A percentile compares a stretch with the other conserved stretches of the same genome.
phyloP scores from a whole-genome alignment of 768 basidiomycete species.

The Termitomyces bulborhizus region DNA sequence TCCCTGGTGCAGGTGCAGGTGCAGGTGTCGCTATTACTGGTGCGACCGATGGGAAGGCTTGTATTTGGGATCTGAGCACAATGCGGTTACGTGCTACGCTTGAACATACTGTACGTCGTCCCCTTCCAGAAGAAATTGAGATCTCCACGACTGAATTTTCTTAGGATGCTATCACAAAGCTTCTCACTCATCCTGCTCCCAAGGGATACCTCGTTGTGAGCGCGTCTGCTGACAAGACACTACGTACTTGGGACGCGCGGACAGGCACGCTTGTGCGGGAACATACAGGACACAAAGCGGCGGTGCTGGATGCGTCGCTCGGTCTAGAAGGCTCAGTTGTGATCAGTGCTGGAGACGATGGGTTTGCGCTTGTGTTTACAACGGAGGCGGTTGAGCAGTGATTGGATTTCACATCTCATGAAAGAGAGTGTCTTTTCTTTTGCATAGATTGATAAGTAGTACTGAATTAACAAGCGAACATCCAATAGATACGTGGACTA shows the following conservation, averaged over 20 bases:
- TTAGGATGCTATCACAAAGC: slow-evolving; percentile 83
- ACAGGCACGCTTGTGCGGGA: slow-evolving; percentile 72
- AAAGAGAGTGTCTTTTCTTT: neutral
- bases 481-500: too few relatives aligned
- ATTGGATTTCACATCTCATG: neutral
- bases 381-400: slow-evolving; percentile 42
- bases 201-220: slow-evolving; percentile 76
- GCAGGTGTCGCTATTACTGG: slow-evolving; percentile 74
- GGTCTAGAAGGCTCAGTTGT: slow-evolving; percentile 67
- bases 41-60: slow-evolving; percentile 90
- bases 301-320: slow-evolving; percentile 71
- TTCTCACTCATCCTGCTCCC: slow-evolving; percentile 70
- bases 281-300: slow-evolving; percentile 77
- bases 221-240: slow-evolving; percentile 78
- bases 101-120: slow-evolving; percentile 64
- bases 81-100: slow-evolving; percentile 80
- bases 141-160: neutral
- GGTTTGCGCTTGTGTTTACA: slow-evolving; percentile 75
- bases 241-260: slow-evolving; percentile 91
- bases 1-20: slow-evolving; percentile 47
- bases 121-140: neutral
- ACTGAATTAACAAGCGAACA: neutral
- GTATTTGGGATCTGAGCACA: slow-evolving; percentile 90
- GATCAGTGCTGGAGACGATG: slow-evolving; percentile 89
- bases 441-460: neutral